A percentile compares a stretch with the other conserved stretches of the same genome.
Conservation (phyloP, 306 rosid species). For the Mimosa pudica region DNA sequence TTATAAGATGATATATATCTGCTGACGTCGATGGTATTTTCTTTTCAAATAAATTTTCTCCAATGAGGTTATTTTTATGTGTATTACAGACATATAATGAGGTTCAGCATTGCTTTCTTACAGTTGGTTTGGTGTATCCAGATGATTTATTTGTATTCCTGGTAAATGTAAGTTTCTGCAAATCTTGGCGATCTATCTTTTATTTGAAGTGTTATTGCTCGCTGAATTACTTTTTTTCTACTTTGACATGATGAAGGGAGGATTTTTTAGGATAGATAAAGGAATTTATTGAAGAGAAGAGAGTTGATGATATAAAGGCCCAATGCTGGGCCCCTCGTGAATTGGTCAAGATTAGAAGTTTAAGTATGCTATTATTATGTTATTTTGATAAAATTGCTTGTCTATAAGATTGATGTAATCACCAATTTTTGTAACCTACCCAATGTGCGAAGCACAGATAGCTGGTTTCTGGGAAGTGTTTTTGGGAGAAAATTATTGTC, state of each 20-base stretch:
- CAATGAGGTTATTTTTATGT: constrained; percentile 26
- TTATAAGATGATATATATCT: not conserved
- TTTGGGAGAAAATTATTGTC: not conserved
- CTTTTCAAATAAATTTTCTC: constrained; percentile 26
- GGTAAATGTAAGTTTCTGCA: constrained; percentile 64
- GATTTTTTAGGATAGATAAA: not conserved
- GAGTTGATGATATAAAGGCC: not conserved
- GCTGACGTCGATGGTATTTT: constrained; percentile 25
- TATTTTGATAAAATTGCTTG: not conserved
- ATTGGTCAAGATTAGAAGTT: not conserved
- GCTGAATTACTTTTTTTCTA: constrained; percentile 3
- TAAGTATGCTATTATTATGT: not conserved
- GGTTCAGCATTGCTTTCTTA: constrained; percentile 93
- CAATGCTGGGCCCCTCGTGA: not conserved
- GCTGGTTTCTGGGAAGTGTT: not conserved
- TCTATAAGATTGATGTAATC: not conserved
- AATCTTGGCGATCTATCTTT: constrained; percentile 23
- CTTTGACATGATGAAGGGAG: not conserved
- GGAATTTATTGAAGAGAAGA: not conserved
- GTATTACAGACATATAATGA: constrained; percentile 86
- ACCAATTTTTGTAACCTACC: not conserved
- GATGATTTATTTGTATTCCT: constrained; percentile 90
- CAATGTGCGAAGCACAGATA: not conserved
- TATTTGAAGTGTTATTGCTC: constrained; percentile 22
- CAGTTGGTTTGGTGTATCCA: constrained; percentile 86